These are phyloP conservation scores for Decorospora gaudefroyi DNA, from an alignment of 2,329 filamentous ascomycete species.

Conservation along the genomic window DNA sequence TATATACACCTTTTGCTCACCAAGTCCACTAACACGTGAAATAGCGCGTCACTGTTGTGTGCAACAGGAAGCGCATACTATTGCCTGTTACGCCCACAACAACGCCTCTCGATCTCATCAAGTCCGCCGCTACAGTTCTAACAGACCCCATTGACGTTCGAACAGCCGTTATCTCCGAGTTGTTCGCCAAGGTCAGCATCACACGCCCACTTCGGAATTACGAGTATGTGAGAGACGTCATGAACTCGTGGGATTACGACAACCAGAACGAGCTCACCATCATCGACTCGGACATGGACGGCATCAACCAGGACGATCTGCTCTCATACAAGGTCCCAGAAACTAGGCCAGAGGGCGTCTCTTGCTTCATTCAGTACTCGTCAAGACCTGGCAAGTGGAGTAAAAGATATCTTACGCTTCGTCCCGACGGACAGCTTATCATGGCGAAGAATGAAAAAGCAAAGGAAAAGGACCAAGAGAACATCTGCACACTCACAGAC, in stretches of 20 bases:
- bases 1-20: background rate
- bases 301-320: conserved; percentile 63
- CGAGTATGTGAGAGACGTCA: conserved; percentile 80
- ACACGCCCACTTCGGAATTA: conserved; percentile 83
- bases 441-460: conserved; percentile 71
- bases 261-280: conserved; percentile 75
- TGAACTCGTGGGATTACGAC: conserved; percentile 92
- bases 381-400: conserved; percentile 84
- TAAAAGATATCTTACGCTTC: conserved; percentile 78
- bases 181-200: conserved; percentile 73
- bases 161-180: conserved; percentile 75
- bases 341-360: conserved; percentile 67
- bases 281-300: conserved; percentile 60
- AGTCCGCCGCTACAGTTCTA: conserved; percentile 66
- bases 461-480: conserved; percentile 64
- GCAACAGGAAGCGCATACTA: conserved; percentile 68
- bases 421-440: conserved; percentile 70
- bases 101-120: conserved; percentile 72
- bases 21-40: conserved; percentile 21
- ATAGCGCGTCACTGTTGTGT: conserved; percentile 73
- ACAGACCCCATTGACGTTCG: conserved; percentile 66
- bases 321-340: conserved; percentile 67
- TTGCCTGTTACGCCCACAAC: conserved; percentile 77
- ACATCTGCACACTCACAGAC: conserved; percentile 83
- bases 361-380: conserved; percentile 77